A percentile compares a stretch with the other conserved stretches of the same genome.
These are phyloP conservation scores for Carex scoparia DNA, from an alignment of 176 grass and related monocot genomes.

Conservation along the genomic window DNA sequence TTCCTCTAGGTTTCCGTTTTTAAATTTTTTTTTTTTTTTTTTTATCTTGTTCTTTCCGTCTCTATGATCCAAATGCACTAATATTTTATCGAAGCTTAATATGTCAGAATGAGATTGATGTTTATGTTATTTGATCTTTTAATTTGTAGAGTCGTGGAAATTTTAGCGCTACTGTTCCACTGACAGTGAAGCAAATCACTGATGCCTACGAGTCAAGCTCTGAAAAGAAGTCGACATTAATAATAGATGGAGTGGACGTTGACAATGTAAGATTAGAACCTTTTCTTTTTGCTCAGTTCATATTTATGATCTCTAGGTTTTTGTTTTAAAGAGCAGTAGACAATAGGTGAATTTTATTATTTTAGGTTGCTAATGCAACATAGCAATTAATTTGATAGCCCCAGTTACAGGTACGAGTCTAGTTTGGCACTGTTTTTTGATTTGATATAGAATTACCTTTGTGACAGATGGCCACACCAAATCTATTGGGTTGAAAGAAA, in stretches of 20 bases:
- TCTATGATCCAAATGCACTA: neutral
- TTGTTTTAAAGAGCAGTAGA: neutral
- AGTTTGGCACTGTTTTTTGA: neutral
- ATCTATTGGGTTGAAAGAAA: neutral
- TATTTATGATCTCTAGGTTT: neutral
- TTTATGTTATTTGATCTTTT: slow-evolving; percentile 6
- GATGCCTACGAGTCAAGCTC: slow-evolving; percentile 51
- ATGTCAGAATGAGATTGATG: neutral
- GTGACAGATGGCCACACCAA: neutral
- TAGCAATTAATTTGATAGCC: neutral
- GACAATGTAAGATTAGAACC: slow-evolving; percentile 33
- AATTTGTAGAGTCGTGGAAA: slow-evolving; percentile 45
- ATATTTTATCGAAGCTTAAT: neutral
- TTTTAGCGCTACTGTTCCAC: slow-evolving; percentile 39
- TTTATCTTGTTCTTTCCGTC: neutral
- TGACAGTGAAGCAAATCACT: slow-evolving; percentile 78
- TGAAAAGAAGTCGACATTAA: slow-evolving; percentile 47
- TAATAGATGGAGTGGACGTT: slow-evolving; percentile 53
- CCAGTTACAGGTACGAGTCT: neutral
- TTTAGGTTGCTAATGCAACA: neutral
- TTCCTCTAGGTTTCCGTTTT: neutral
- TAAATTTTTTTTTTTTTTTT: neutral
- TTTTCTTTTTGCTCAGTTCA: neutral
- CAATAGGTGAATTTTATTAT: too few relatives aligned
- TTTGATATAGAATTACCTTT: neutral